Evolutionary conservation across 2,329 filamentous ascomycete species (phyloP).

Genomic region (Ophiostoma australiae): DNA sequence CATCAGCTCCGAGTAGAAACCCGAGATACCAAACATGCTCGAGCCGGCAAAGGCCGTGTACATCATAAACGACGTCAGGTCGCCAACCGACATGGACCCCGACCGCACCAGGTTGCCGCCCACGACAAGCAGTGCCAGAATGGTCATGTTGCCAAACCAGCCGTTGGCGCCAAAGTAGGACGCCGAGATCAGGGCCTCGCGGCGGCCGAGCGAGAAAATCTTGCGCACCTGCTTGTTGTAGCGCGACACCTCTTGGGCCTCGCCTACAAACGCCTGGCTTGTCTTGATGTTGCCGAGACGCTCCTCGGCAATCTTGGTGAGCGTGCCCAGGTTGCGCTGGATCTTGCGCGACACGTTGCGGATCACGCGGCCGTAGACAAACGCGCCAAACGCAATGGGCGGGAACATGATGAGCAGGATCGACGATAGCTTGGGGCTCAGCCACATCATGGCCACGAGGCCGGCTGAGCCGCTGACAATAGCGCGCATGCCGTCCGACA

Average conservation of each 20-base stretch:
- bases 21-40: constrained; percentile 87
- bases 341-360: constrained; percentile 86
- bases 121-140: constrained; percentile 81
- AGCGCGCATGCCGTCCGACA: constrained; percentile 90
- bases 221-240: constrained; percentile 91
- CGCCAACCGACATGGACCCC: constrained; percentile 82
- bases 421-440: constrained; percentile 83
- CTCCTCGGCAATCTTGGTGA: constrained; percentile 97
- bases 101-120: constrained; percentile 85
- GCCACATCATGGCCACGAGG: constrained; percentile 90
- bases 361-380: constrained; percentile 86
- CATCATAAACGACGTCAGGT: constrained; percentile 96
- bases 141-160: constrained; percentile 93
- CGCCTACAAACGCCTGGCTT: constrained; percentile 91
- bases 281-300: constrained; percentile 95
- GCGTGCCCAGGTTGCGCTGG: constrained; percentile 83
- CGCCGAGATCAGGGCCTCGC: constrained; percentile 81
- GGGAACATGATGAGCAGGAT: constrained; percentile 84
- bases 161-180: constrained; percentile 85
- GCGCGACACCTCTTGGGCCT: constrained; percentile 80
- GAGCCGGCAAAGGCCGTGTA: constrained; percentile 84
- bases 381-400: constrained; percentile 81
- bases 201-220: constrained; percentile 84
- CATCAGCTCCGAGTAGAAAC: constrained; percentile 98
- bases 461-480: constrained; percentile 86